These are phyloP conservation scores for Sicyos edulis DNA, from an alignment of 306 rosid species.

Conservation along the genomic window DNA sequence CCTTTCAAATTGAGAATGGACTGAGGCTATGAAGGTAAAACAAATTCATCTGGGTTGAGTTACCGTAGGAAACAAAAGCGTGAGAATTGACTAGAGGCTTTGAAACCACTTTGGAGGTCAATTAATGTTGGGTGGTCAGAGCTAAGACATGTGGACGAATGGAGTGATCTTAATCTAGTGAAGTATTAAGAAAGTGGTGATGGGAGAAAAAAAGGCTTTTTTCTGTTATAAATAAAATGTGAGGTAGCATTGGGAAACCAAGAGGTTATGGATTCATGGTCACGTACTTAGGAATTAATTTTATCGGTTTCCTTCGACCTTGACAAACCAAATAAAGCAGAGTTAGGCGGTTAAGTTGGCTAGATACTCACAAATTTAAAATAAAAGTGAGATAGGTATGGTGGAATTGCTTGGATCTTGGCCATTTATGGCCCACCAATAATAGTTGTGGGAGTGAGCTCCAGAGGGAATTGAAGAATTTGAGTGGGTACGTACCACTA, in stretches of 20 bases:
- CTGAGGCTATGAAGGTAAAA: neutral
- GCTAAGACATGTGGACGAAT: neutral
- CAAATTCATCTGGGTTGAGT: neutral
- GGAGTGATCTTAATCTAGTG: slow-evolving; percentile 6
- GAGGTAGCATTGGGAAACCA: neutral
- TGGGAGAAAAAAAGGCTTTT: neutral
- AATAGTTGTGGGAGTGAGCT: neutral
- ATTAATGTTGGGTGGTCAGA: neutral
- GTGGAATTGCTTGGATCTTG: neutral
- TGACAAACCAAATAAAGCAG: too few species aligned
- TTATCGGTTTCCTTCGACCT: too few species aligned
- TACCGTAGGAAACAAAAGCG: neutral
- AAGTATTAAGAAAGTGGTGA: neutral
- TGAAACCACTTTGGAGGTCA: slow-evolving; percentile 2
- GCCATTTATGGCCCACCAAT: neutral
- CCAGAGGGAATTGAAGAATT: neutral
- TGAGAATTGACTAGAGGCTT: neutral
- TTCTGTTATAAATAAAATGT: neutral
- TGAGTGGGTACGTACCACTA: neutral
- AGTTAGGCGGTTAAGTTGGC: too few species aligned
- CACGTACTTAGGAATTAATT: too few species aligned
- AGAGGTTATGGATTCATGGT: too few species aligned
- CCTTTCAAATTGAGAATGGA: neutral
- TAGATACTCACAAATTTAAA: too few species aligned
- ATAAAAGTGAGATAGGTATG: neutral